Evolutionary conservation across 116 monocot genomes (phyloP).

Genomic region (Dioscorea cayenensis): DNA sequence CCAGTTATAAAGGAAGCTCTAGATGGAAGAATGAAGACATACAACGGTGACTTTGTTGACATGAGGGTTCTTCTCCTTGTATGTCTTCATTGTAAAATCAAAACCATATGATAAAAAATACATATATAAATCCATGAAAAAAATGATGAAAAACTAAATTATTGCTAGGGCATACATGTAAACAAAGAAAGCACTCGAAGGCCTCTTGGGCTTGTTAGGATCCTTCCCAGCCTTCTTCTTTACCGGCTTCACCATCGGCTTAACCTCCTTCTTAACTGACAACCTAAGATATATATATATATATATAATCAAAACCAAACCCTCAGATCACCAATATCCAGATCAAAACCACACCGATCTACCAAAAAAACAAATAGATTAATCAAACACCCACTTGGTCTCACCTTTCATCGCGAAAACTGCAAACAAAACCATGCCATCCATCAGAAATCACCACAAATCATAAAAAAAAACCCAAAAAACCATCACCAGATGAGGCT

Average conservation of each 20-base stretch:
- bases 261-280: slow-evolving; percentile 39
- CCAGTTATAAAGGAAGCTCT: too few relatives aligned
- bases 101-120: too few relatives aligned
- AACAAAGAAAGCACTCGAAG: slow-evolving; percentile 81
- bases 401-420: slow-evolving; percentile 43
- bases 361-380: background rate
- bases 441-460: slow-evolving; percentile 9
- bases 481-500: background rate
- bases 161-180: slow-evolving; percentile 36
- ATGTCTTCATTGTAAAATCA: too few relatives aligned
- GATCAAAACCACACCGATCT: background rate
- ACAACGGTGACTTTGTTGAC: too few relatives aligned
- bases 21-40: too few relatives aligned
- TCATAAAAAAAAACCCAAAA: background rate
- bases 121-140: too few relatives aligned
- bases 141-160: background rate
- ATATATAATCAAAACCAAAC: background rate
- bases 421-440: slow-evolving; percentile 14
- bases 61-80: too few relatives aligned
- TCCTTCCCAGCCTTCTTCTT: slow-evolving; percentile 70
- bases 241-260: slow-evolving; percentile 21
- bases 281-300: too few relatives aligned
- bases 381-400: slow-evolving; percentile 26
- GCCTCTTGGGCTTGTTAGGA: slow-evolving; percentile 90
- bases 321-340: background rate